These are phyloP conservation scores for apple (Malus domestica) DNA, from an alignment of 306 rosid genomes.

Conservation along the genomic window DNA sequence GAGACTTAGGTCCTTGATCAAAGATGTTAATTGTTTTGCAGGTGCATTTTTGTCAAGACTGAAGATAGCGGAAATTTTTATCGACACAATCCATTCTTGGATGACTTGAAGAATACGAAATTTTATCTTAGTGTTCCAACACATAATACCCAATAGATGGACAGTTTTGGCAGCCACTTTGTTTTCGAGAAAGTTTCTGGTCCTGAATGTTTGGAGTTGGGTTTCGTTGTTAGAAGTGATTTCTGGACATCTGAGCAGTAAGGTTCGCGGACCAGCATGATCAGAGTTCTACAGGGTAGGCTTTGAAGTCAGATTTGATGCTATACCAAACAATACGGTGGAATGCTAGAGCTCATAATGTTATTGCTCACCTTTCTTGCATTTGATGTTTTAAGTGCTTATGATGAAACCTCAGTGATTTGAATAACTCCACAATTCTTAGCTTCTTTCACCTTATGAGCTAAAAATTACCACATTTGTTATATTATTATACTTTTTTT, in stretches of 20 bases:
- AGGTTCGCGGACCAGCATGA: neutral
- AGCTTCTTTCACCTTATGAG: neutral
- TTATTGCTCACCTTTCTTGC: neutral
- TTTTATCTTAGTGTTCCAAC: slow-evolving; percentile 87
- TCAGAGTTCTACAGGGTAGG: neutral
- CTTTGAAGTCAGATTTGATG: neutral
- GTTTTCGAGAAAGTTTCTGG: slow-evolving; percentile 10
- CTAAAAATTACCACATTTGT: neutral
- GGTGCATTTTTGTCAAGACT: too few species aligned
- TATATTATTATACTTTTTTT: neutral
- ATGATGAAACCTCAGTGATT: neutral
- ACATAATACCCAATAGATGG: slow-evolving; percentile 52
- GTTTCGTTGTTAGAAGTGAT: neutral
- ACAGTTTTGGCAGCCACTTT: neutral
- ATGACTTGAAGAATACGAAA: slow-evolving; percentile 91
- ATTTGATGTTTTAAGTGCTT: neutral
- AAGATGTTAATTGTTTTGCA: too few species aligned
- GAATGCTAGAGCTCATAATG: neutral
- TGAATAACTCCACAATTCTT: neutral
- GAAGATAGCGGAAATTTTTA: too few species aligned
- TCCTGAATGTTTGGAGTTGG: neutral
- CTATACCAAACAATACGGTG: neutral
- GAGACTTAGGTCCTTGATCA: too few species aligned
- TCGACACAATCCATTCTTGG: slow-evolving; percentile 59
- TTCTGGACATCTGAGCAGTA: neutral